These are phyloP conservation scores for Leucoagaricus sp. DNA, from an alignment of 1,284 basidiomycete species.

Conservation along the genomic window DNA sequence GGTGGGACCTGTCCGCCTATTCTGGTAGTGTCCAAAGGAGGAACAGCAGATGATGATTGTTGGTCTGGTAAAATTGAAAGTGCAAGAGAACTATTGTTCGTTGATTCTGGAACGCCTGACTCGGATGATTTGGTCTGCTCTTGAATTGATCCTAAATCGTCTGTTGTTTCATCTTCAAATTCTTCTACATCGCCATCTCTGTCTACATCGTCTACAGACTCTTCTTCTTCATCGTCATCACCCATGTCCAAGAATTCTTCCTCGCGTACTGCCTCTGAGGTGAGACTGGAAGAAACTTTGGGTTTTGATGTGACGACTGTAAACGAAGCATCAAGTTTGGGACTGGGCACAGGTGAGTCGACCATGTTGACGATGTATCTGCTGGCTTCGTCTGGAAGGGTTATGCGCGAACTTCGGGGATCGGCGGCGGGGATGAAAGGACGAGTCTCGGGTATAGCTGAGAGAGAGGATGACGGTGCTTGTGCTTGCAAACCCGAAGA, in stretches of 20 bases:
- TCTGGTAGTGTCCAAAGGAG: too few species aligned
- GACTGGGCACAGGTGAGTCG: constrained; percentile 62
- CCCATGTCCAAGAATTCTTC: constrained; percentile 66
- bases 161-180: constrained; percentile 20
- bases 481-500: background rate
- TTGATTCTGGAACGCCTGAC: constrained; percentile 9
- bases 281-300: constrained; percentile 21
- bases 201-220: constrained; percentile 21
- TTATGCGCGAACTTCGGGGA: constrained; percentile 61
- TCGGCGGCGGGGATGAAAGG: constrained; percentile 22
- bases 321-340: constrained; percentile 39
- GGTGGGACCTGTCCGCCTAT: constrained; percentile 1
- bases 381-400: constrained; percentile 72
- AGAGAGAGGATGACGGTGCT: constrained; percentile 18
- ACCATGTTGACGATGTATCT: constrained; percentile 67
- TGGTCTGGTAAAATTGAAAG: background rate
- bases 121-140: constrained; percentile 6
- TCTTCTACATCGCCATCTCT: constrained; percentile 18
- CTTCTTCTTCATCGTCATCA: constrained; percentile 36
- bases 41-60: background rate
- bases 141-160: constrained; percentile 7
- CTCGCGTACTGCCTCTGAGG: constrained; percentile 19
- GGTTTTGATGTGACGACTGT: constrained; percentile 21
- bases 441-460: constrained; percentile 20
- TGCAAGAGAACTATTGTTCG: background rate